Evolutionary conservation across 1,284 basidiomycete species (phyloP).

Genomic region (Puccinia polysora): DNA sequence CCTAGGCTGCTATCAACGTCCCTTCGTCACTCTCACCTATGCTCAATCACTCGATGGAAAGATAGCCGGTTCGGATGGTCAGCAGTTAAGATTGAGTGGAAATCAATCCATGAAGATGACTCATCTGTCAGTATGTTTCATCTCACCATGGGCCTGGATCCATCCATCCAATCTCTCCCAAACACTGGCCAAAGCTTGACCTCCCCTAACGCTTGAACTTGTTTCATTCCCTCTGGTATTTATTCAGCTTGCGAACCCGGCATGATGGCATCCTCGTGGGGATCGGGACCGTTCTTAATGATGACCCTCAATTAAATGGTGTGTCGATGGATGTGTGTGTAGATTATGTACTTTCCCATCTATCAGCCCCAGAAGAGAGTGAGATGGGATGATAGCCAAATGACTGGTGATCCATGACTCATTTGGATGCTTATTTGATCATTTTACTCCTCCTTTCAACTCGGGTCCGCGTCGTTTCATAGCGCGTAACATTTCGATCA

Average conservation of each 20-base stretch:
- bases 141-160: not conserved
- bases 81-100: constrained; percentile 76
- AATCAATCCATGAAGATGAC: constrained; percentile 89
- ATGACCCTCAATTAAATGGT: constrained; percentile 91
- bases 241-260: constrained; percentile 57
- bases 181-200: constrained; percentile 17
- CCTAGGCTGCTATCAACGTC: constrained; percentile 25
- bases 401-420: too few species aligned
- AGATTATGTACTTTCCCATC: too few species aligned
- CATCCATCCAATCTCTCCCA: not conserved
- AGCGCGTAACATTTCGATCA: constrained; percentile 51
- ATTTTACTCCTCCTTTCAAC: not conserved
- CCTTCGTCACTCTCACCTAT: constrained; percentile 73
- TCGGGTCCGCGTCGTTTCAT: constrained; percentile 51
- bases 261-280: constrained; percentile 91
- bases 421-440: not conserved
- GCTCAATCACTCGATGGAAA: constrained; percentile 91
- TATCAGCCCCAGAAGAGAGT: too few species aligned
- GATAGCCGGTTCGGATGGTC: constrained; percentile 71
- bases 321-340: too few species aligned
- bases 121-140: constrained; percentile 64
- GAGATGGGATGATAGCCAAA: too few species aligned
- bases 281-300: constrained; percentile 80
- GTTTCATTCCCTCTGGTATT: not conserved
- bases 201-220: constrained; percentile 63